Evolutionary conservation across 108 stramenopile genomes (phyloP).

Genomic region (Asterionellopsis glacialis): DNA sequence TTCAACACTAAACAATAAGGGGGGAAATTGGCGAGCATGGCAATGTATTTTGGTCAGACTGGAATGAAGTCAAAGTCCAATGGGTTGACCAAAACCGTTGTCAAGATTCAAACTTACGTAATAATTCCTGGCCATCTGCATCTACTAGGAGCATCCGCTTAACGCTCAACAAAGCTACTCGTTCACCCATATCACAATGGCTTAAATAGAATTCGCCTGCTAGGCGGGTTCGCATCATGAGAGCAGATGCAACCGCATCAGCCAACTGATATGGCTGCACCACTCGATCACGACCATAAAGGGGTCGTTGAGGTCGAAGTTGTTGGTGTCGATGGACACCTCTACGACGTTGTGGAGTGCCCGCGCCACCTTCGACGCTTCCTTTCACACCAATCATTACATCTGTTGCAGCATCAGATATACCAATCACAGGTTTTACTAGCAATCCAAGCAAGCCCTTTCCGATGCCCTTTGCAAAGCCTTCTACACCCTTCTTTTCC

Average conservation of each 20-base stretch:
- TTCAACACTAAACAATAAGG: slow-evolving; percentile 26
- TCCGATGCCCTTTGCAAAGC: slow-evolving; percentile 77
- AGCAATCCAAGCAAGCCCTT: slow-evolving; percentile 84
- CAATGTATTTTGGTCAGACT: no score
- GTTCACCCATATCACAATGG: slow-evolving; percentile 59
- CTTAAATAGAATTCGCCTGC: slow-evolving; percentile 64
- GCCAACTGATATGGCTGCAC: slow-evolving; percentile 47
- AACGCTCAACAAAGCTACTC: slow-evolving; percentile 61
- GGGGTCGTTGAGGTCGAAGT: slow-evolving; percentile 59
- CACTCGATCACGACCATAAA: slow-evolving; percentile 60
- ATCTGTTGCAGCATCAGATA: slow-evolving; percentile 86
- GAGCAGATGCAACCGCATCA: slow-evolving; percentile 60
- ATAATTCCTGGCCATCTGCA: slow-evolving; percentile 51
- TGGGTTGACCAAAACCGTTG: no score
- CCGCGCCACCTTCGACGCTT: slow-evolving; percentile 37
- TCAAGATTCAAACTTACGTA: slow-evolving; percentile 6
- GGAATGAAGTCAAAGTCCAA: no score
- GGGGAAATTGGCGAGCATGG: no score
- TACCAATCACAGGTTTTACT: slow-evolving; percentile 92
- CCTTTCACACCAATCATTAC: slow-evolving; percentile 85
- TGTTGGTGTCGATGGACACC: slow-evolving; percentile 29
- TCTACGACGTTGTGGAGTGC: not conserved
- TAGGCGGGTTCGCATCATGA: slow-evolving; percentile 56
- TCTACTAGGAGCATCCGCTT: slow-evolving; percentile 50
- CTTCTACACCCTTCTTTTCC: slow-evolving; percentile 73